Evolutionary conservation across 176 grass and related monocot species (phyloP).

Genomic region (Triticum timopheevii): DNA sequence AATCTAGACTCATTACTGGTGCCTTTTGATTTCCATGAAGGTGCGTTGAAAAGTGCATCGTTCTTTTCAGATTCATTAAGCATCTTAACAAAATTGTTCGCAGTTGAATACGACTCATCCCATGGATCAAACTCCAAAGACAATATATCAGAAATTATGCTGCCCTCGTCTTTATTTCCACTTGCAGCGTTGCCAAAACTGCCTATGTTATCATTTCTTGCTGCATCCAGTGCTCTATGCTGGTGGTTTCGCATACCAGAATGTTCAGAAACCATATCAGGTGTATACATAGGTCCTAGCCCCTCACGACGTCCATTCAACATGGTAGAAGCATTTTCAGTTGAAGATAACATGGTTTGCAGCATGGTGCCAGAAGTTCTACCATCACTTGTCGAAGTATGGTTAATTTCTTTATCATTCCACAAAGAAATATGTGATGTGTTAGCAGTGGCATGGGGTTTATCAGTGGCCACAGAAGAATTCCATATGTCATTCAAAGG

Average conservation of each 20-base stretch:
- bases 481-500: constrained; percentile 18
- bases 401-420: constrained; percentile 33
- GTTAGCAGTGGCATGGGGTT: constrained; percentile 11
- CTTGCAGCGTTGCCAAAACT: constrained; percentile 55
- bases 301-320: constrained; percentile 44
- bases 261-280: constrained; percentile 41
- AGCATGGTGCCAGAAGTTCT: constrained; percentile 32
- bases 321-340: constrained; percentile 19
- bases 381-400: constrained; percentile 1
- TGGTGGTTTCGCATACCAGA: constrained; percentile 31
- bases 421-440: constrained; percentile 29
- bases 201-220: constrained; percentile 36
- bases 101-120: constrained; percentile 63
- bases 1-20: constrained; percentile 77
- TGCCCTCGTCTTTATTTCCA: constrained; percentile 81
- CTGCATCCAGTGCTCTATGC: constrained; percentile 30
- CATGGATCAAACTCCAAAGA: constrained; percentile 92
- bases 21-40: constrained; percentile 57
- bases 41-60: constrained; percentile 23
- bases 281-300: constrained; percentile 32
- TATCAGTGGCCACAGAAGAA: constrained; percentile 26
- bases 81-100: constrained; percentile 67
- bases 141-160: constrained; percentile 86
- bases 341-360: constrained; percentile 28
- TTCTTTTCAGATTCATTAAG: constrained; percentile 60